These are phyloP conservation scores for Spergularia bocconei DNA, from an alignment of 148 eudicot species.

Conservation along the genomic window DNA sequence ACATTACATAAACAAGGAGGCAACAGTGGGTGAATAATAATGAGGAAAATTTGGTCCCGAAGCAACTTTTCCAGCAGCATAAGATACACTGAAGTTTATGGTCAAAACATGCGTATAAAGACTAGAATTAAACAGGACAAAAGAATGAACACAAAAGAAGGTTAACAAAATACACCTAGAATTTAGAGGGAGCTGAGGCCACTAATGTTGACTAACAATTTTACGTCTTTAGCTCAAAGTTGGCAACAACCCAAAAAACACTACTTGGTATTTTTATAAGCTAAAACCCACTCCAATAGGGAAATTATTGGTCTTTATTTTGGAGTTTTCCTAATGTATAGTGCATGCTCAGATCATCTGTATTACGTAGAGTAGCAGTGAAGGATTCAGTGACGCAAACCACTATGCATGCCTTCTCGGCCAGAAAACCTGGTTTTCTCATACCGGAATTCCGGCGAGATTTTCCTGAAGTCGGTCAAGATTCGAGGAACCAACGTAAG, in stretches of 20 bases:
- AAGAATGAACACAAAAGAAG: constrained; percentile 9
- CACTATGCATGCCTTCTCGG: too few relatives aligned
- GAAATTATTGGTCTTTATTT: neutral
- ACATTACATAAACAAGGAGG: neutral
- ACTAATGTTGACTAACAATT: constrained; percentile 25
- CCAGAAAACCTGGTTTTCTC: too few relatives aligned
- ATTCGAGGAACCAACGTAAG: too few relatives aligned
- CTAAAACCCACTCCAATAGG: neutral
- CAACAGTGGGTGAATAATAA: neutral
- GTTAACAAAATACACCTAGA: constrained; percentile 9
- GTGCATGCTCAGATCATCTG: too few relatives aligned
- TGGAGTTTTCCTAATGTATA: neutral
- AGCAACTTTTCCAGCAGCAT: constrained; percentile 2
- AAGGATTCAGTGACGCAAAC: too few relatives aligned
- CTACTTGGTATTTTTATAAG: neutral
- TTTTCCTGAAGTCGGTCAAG: too few relatives aligned
- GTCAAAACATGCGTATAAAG: constrained; percentile 25
- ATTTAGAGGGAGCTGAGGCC: constrained; percentile 16
- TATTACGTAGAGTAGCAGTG: too few relatives aligned
- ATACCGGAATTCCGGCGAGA: too few relatives aligned
- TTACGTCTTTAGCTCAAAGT: constrained; percentile 12
- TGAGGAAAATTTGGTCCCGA: neutral
- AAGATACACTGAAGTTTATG: neutral
- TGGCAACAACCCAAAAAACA: constrained; percentile 21
- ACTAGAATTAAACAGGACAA: neutral